A percentile compares a stretch with the other conserved stretches of the same genome.
Evolutionary conservation across 139 green algal species (phyloP).

Genomic region (Chlamydomonas eustigma): DNA sequence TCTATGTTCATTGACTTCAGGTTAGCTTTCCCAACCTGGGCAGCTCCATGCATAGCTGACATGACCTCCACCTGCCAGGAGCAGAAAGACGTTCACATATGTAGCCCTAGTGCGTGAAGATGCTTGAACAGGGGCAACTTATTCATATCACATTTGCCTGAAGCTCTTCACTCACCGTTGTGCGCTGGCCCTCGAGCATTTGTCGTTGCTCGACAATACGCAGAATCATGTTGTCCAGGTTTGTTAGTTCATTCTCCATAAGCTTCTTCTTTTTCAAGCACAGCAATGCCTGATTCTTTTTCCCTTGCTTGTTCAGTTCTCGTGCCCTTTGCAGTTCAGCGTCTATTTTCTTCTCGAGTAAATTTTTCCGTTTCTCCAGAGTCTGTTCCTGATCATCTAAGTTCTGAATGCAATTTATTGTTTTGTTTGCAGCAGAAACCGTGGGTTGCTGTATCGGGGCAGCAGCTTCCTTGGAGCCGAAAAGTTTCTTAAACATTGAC

Average conservation of each 20-base stretch:
- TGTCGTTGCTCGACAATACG: constrained; percentile 89
- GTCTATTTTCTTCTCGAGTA: constrained; percentile 84
- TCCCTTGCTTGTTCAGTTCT: constrained; percentile 74
- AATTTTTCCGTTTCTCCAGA: constrained; percentile 80
- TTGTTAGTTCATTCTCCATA: constrained; percentile 73
- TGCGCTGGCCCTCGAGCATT: constrained; percentile 85
- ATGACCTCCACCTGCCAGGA: constrained; percentile 50
- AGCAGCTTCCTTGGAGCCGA: neutral
- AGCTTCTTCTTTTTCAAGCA: constrained; percentile 80
- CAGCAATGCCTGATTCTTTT: constrained; percentile 63
- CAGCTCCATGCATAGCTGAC: constrained; percentile 61
- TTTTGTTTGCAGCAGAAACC: neutral
- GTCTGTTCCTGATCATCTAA: constrained; percentile 80
- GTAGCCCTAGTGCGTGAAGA: neutral
- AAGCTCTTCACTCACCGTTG: constrained; percentile 44
- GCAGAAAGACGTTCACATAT: neutral
- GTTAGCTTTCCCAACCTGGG: constrained; percentile 66
- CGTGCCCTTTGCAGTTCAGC: constrained; percentile 79
- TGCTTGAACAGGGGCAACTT: neutral
- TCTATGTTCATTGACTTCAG: constrained; percentile 90
- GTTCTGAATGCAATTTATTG: constrained; percentile 18
- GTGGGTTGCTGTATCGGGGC: neutral
- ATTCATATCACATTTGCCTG: no score
- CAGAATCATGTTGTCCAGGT: constrained; percentile 85
- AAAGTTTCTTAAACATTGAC: constrained; percentile 23